Evolutionary conservation across 441 rosid genomes (phyloP).

Genomic region (Adansonia gregorii): DNA sequence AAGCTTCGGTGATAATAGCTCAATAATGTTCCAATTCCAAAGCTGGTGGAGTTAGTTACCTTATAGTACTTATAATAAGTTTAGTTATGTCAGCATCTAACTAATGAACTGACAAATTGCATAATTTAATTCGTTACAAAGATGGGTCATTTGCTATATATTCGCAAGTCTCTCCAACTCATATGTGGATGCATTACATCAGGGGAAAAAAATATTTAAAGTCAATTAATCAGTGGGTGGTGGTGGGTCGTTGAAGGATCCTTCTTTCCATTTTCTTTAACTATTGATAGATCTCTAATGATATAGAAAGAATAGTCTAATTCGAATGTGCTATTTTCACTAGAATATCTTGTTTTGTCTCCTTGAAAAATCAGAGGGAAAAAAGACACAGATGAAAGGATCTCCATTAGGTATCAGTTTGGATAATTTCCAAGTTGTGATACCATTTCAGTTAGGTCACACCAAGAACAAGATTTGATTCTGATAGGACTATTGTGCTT

Average conservation of each 20-base stretch:
- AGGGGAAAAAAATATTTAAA: not conserved
- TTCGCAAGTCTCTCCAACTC: slow-evolving; percentile 32
- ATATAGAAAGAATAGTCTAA: slow-evolving; percentile 18
- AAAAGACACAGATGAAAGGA: slow-evolving; percentile 18
- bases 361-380: slow-evolving; percentile 20
- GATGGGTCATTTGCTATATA: slow-evolving; percentile 12
- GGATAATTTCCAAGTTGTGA: slow-evolving; percentile 28
- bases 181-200: slow-evolving; percentile 22
- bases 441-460: not conserved
- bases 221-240: slow-evolving; percentile 24
- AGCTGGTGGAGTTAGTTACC: slow-evolving; percentile 48
- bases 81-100: slow-evolving; percentile 33
- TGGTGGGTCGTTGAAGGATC: slow-evolving; percentile 38
- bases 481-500: not conserved
- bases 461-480: not conserved
- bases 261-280: slow-evolving; percentile 11
- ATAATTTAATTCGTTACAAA: not conserved
- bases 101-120: slow-evolving; percentile 25
- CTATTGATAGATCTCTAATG: slow-evolving; percentile 32
- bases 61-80: slow-evolving; percentile 29
- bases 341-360: slow-evolving; percentile 33
- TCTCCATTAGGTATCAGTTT: slow-evolving; percentile 25
- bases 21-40: slow-evolving; percentile 42
- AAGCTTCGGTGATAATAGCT: slow-evolving; percentile 7
- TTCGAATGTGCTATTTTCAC: slow-evolving; percentile 26